Conservation (phyloP, 441 rosid genomes). For the Melastoma candidum region DNA sequence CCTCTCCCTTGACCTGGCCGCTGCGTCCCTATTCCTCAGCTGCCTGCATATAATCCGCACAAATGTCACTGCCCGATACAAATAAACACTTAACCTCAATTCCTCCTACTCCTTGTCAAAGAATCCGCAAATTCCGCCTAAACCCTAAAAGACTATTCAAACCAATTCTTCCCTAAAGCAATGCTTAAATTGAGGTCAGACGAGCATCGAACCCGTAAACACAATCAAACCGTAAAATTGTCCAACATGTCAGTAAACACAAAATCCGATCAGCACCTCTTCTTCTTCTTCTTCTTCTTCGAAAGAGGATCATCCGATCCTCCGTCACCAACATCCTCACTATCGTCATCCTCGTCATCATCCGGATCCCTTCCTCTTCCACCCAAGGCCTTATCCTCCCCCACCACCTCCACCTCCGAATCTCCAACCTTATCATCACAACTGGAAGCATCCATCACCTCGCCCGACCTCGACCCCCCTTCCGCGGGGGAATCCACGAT, state of each 20-base stretch:
- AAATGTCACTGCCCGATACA: not conserved
- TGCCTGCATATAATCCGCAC: conserved; percentile 38
- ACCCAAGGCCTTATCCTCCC: conserved; percentile 1
- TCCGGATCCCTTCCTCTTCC: conserved; percentile 11
- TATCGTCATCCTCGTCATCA: conserved; percentile 10
- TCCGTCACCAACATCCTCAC: conserved; percentile 8
- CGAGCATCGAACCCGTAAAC: not conserved
- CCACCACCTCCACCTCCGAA: conserved; percentile 22
- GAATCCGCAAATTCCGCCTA: too few relatives aligned
- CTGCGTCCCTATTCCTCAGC: conserved; percentile 83
- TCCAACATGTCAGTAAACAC: not conserved
- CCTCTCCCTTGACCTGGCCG: conserved; percentile 81
- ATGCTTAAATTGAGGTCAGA: too few relatives aligned
- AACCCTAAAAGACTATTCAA: too few relatives aligned
- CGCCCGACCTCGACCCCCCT: conserved; percentile 11
- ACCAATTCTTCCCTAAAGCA: too few relatives aligned
- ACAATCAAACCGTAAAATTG: not conserved
- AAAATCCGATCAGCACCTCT: conserved; percentile 37
- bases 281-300: conserved; percentile 38
- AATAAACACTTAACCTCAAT: too few relatives aligned
- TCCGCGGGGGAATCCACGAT: conserved; percentile 36
- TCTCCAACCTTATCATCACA: conserved; percentile 19
- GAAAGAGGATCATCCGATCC: conserved; percentile 29
- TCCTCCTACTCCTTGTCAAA: too few relatives aligned
- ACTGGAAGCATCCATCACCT: conserved; percentile 13